Evolutionary conservation across 352 stramenopile genomes (phyloP).

Genomic region (Bremia lactucae): DNA sequence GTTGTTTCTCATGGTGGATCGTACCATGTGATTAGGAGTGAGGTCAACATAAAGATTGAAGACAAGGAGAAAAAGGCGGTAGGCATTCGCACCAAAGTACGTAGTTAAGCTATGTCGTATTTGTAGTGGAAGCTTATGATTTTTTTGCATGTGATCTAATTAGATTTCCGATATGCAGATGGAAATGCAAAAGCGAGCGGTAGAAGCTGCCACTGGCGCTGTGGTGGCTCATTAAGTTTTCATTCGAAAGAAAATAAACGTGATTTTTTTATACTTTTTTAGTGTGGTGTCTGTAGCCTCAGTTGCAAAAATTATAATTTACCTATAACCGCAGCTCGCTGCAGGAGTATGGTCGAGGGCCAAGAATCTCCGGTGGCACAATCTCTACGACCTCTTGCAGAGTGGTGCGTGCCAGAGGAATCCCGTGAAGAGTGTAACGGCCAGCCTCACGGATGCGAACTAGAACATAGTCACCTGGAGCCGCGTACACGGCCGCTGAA

Average conservation of each 20-base stretch:
- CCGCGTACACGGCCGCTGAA: conserved; percentile 30
- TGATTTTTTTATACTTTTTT: conserved; percentile 10
- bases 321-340: conserved; percentile 27
- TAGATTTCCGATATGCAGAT: conserved; percentile 85
- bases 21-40: conserved; percentile 35
- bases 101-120: background rate
- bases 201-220: conserved; percentile 59
- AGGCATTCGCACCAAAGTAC: conserved; percentile 79
- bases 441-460: conserved; percentile 71
- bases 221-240: conserved; percentile 29
- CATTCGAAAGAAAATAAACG: conserved; percentile 5
- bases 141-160: background rate
- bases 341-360: conserved; percentile 33
- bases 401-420: conserved; percentile 61
- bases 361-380: conserved; percentile 46
- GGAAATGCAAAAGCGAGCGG: conserved; percentile 83
- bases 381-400: conserved; percentile 46
- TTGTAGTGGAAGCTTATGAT: background rate
- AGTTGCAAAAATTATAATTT: conserved; percentile 12
- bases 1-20: no score
- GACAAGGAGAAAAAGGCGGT: conserved; percentile 86
- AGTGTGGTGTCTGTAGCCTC: background rate
- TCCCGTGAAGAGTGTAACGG: conserved; percentile 76
- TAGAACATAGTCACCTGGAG: conserved; percentile 74
- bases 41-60: conserved; percentile 81